These are phyloP conservation scores for Cercospora janseana DNA, from an alignment of 2,329 filamentous ascomycete genomes.

Conservation along the genomic window DNA sequence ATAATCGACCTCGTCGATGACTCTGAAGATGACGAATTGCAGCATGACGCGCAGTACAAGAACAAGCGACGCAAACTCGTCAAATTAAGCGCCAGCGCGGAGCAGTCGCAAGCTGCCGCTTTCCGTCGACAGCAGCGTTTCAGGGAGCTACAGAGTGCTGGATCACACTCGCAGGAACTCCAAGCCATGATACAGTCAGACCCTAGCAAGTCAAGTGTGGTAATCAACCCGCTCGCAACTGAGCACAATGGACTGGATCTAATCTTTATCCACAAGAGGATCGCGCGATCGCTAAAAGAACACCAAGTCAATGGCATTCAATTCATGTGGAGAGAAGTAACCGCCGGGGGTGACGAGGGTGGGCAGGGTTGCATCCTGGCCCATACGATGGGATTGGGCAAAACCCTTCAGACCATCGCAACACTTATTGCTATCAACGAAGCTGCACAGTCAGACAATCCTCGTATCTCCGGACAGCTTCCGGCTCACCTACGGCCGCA, in stretches of 20 bases:
- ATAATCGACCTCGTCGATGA: conserved; percentile 18
- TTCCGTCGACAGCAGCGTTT: conserved; percentile 23
- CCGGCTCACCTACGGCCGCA: conserved; percentile 56
- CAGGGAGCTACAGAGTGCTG: conserved; percentile 22
- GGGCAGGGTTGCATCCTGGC: conserved; percentile 76
- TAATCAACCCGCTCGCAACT: conserved; percentile 62
- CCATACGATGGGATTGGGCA: conserved; percentile 89
- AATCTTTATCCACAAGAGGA: conserved; percentile 63
- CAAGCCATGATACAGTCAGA: conserved; percentile 25
- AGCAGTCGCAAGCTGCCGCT: conserved; percentile 24
- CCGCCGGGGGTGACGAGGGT: conserved; percentile 51
- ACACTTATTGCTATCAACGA: conserved; percentile 73
- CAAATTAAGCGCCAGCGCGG: conserved; percentile 17
- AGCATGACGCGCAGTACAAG: conserved; percentile 8
- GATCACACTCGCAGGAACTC: conserved; percentile 26
- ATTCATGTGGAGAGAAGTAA: conserved; percentile 85
- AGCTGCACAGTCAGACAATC: conserved; percentile 60
- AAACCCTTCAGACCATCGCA: conserved; percentile 85
- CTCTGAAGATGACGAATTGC: conserved; percentile 21
- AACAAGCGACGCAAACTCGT: conserved; percentile 25
- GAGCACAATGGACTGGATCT: conserved; percentile 58
- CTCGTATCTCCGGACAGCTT: conserved; percentile 61
- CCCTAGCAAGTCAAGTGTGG: conserved; percentile 42
- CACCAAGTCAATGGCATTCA: conserved; percentile 80
- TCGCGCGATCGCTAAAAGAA: conserved; percentile 66